Conservation (phyloP, 169 alveolate genomes). For the Sarcocystis neurona region DNA sequence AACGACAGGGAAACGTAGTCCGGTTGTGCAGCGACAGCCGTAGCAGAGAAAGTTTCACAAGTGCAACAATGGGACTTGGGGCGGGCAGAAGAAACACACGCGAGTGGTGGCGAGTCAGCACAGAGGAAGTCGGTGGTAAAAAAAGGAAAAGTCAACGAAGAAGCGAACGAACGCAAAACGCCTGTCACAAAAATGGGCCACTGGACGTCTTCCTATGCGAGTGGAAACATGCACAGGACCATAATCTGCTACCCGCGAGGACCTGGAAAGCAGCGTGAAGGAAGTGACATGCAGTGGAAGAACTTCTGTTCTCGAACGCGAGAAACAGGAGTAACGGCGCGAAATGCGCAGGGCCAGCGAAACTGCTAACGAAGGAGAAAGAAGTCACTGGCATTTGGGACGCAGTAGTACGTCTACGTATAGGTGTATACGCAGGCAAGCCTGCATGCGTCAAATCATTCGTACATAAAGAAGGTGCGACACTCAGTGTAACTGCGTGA, state of each 20-base stretch:
- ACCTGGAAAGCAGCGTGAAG: background rate
- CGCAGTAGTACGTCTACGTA: too few relatives aligned
- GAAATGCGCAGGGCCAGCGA: background rate
- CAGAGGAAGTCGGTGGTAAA: background rate
- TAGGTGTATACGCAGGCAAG: too few relatives aligned
- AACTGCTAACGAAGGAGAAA: too few relatives aligned
- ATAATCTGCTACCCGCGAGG: background rate
- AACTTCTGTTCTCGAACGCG: background rate
- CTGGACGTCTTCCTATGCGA: background rate
- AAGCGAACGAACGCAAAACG: background rate
- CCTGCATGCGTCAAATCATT: too few relatives aligned
- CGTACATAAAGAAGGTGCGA: too few relatives aligned
- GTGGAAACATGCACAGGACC: background rate
- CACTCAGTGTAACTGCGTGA: too few relatives aligned
- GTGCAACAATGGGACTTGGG: background rate
- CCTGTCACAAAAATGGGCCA: background rate
- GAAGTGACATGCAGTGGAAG: too few relatives aligned
- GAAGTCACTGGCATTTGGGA: too few relatives aligned
- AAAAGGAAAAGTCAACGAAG: background rate
- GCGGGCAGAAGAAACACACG: background rate
- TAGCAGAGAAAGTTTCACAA: background rate
- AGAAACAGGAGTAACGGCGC: background rate
- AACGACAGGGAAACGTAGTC: background rate
- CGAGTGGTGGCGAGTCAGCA: background rate
- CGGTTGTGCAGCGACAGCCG: background rate